Evolutionary conservation across 805 yeast genomes (phyloP), one percentile per base, ranked within the genome.

Genomic region (Candida dendrica): DNA sequence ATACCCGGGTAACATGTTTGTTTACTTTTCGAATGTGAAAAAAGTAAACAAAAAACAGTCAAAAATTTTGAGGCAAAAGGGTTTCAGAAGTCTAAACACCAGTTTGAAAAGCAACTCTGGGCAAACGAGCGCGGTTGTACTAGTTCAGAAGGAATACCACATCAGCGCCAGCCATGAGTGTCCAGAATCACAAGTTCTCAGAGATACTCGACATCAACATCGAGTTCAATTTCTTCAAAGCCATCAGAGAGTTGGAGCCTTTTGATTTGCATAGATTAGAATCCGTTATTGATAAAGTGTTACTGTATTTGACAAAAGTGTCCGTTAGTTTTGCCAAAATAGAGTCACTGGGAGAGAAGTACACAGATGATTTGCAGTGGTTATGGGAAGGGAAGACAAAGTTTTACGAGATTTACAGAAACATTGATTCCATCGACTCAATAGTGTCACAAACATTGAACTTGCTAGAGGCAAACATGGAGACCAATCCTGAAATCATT

Each of bases 401-500:
- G 39, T 60, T 67, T 30, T 47, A 58, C 32, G 60, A 55, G 31
- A 48, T 69, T n/a, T 42, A 45, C 34, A 50, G 56, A 32, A 59
- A 59, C 30, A 34, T 66, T 8, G 61, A 60, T 9, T 49, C 53
- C 3, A 51, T 71, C 3, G 74, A 71, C 34, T 50, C 59, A 2
- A 48, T 61, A 14, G 55, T 68, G 19, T 46, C 63, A 1, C 62
- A 61, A 36, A 49, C 67, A 3, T 44, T 71, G 32, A 64, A 65
- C 41, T 34, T 61, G 2, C 29, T 70, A 11, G 75, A 69, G 37
- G 45, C 42, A 7, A 50, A 58, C 26, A 35, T 61, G 14, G 49
- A 50, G 2, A 49, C 43, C 0, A 49, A 47, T 27, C 33, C 45
- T 1, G 41, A 42, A 4, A 37, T 65, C 31, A 49, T 65, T 26